Conservation (phyloP, 441 rosid genomes). For the Corymbia calophylla region DNA sequence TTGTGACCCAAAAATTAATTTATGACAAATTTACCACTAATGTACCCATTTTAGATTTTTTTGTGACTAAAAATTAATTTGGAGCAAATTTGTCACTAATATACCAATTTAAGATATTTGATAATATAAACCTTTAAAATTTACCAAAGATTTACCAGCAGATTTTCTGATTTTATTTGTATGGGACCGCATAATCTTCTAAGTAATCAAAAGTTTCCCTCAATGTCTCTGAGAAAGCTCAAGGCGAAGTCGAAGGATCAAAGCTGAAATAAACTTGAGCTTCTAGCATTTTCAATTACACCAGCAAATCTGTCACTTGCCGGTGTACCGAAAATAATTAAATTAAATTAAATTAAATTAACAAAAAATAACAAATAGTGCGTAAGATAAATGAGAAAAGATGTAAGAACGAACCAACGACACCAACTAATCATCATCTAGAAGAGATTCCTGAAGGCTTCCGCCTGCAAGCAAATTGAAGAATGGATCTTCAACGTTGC, state of each 20-base stretch:
- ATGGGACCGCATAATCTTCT: background rate
- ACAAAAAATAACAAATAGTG: background rate
- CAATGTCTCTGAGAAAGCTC: background rate
- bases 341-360: background rate
- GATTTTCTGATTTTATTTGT: background rate
- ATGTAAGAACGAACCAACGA: background rate
- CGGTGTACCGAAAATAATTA: rapidly evolving
- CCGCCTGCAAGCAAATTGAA: conserved; percentile 41
- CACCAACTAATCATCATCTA: background rate
- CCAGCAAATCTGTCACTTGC: background rate
- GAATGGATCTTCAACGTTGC: conserved; percentile 27
- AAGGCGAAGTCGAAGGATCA: background rate
- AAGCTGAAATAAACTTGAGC: background rate
- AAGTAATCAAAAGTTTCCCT: background rate
- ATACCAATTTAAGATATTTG: too few relatives aligned
- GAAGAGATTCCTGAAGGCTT: conserved; percentile 26
- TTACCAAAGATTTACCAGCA: background rate
- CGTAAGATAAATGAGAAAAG: background rate
- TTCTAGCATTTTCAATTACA: background rate
- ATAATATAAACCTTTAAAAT: background rate
- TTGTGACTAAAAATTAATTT: too few relatives aligned
- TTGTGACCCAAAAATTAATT: too few relatives aligned
- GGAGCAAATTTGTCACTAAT: background rate
- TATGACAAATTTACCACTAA: too few relatives aligned
- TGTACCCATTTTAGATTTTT: too few relatives aligned